These are phyloP conservation scores for Picochlorum sp. DNA, from an alignment of 139 green algal species.

Conservation along the genomic window DNA sequence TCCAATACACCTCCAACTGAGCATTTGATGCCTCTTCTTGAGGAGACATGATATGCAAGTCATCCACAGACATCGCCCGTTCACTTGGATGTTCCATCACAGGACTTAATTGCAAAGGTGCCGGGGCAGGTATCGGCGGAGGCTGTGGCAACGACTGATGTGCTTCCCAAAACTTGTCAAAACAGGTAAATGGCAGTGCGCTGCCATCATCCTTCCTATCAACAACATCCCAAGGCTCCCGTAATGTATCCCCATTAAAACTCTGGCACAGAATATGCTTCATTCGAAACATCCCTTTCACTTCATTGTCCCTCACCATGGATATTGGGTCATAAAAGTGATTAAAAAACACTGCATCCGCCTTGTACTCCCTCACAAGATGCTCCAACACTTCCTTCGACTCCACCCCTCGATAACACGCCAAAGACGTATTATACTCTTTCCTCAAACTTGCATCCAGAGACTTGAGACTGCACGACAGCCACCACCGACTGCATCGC, in stretches of 20 bases:
- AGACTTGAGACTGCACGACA: constrained; percentile 40
- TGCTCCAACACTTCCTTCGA: constrained; percentile 42
- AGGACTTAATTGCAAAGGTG: constrained; percentile 30
- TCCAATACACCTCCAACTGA: constrained; percentile 72
- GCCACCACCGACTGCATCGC: constrained; percentile 64
- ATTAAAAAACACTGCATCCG: constrained; percentile 79
- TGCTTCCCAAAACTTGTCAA: constrained; percentile 66
- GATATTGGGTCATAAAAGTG: constrained; percentile 91
- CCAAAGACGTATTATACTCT: constrained; percentile 58
- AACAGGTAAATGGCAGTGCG: constrained; percentile 61
- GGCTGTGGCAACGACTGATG: constrained; percentile 32
- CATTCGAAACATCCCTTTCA: constrained; percentile 55
- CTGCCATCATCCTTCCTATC: constrained; percentile 25
- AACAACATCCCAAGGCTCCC: constrained; percentile 87
- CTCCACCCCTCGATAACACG: constrained; percentile 49
- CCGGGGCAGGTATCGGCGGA: constrained; percentile 43
- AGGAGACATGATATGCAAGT: constrained; percentile 62
- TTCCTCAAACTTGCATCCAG: constrained; percentile 43
- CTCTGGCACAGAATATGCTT: constrained; percentile 41
- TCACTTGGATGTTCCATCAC: constrained; percentile 18
- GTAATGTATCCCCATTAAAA: constrained; percentile 85
- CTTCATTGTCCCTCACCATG: constrained; percentile 77
- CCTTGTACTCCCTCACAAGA: constrained; percentile 49
- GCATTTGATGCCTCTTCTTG: constrained; percentile 64
- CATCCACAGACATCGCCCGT: constrained; percentile 17